A percentile compares a stretch with the other conserved stretches of the same genome.
Evolutionary conservation across 1,284 basidiomycete species (phyloP).

Genomic region (Sanghuangporus baumii): DNA sequence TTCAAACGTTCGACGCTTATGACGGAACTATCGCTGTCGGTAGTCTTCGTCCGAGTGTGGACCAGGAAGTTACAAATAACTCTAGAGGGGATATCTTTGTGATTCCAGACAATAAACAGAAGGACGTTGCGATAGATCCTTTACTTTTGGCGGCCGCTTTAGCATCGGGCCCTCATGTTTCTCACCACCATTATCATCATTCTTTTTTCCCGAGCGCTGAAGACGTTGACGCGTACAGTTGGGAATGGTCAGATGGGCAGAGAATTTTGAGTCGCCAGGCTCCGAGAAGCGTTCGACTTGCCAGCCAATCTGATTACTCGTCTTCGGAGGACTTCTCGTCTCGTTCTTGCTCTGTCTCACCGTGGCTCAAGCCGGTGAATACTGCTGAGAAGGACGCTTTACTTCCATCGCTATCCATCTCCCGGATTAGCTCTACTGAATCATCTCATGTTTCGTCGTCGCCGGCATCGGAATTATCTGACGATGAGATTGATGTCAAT

Average conservation of each 20-base stretch:
- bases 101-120: constrained; percentile 35
- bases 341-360: constrained; percentile 24
- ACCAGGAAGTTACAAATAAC: constrained; percentile 21
- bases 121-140: constrained; percentile 68
- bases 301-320: constrained; percentile 21
- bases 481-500: constrained; percentile 8
- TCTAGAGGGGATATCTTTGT: neutral
- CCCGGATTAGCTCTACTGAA: neutral
- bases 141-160: constrained; percentile 66
- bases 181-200: constrained; percentile 72
- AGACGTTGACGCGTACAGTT: constrained; percentile 45
- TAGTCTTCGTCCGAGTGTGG: neutral
- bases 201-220: constrained; percentile 61
- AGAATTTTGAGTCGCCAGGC: constrained; percentile 57
- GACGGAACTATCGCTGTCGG: constrained; percentile 14
- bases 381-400: neutral
- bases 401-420: neutral
- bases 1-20: neutral
- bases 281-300: constrained; percentile 55
- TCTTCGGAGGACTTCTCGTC: constrained; percentile 22
- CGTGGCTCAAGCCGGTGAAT: constrained; percentile 33
- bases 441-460: constrained; percentile 28
- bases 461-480: neutral
- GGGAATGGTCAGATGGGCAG: constrained; percentile 53
- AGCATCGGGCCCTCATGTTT: constrained; percentile 65